phyloP scores from a whole-genome alignment of 2,329 filamentous ascomycete genomes.

The Alternaria rosae region DNA sequence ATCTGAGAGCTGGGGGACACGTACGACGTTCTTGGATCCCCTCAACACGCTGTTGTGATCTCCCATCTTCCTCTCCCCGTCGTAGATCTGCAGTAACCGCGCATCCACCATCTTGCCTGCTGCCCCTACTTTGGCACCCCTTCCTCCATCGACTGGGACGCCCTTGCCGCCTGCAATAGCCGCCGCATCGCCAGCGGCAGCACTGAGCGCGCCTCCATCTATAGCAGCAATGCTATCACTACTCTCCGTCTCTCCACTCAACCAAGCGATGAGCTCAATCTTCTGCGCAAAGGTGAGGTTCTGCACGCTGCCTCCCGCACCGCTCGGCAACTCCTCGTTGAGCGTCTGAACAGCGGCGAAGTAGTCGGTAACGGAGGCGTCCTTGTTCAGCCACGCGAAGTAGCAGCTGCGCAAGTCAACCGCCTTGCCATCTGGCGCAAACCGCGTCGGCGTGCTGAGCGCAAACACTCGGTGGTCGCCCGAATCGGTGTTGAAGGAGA shows the following conservation, averaged over 20 bases:
- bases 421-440: constrained; percentile 72
- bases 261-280: constrained; percentile 89
- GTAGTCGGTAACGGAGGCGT: constrained; percentile 88
- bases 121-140: constrained; percentile 47
- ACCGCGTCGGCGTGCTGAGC: constrained; percentile 80
- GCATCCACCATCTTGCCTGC: constrained; percentile 69
- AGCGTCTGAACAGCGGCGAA: constrained; percentile 82
- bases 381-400: constrained; percentile 94
- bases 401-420: constrained; percentile 94
- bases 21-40: constrained; percentile 86
- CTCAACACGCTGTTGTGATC: constrained; percentile 88
- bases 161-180: constrained; percentile 60
- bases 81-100: constrained; percentile 85
- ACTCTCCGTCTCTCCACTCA: constrained; percentile 80
- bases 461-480: constrained; percentile 66
- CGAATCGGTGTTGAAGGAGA: constrained; percentile 74
- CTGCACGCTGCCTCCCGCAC: constrained; percentile 73
- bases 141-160: constrained; percentile 45
- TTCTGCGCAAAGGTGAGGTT: constrained; percentile 92
- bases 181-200: constrained; percentile 60
- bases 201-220: constrained; percentile 64
- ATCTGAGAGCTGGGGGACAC: constrained; percentile 34
- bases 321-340: constrained; percentile 75
- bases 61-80: constrained; percentile 87
- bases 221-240: constrained; percentile 92